phyloP scores from a whole-genome alignment of 2,329 filamentous ascomycete species.

The Graphilbum ipis-grandicollis region DNA sequence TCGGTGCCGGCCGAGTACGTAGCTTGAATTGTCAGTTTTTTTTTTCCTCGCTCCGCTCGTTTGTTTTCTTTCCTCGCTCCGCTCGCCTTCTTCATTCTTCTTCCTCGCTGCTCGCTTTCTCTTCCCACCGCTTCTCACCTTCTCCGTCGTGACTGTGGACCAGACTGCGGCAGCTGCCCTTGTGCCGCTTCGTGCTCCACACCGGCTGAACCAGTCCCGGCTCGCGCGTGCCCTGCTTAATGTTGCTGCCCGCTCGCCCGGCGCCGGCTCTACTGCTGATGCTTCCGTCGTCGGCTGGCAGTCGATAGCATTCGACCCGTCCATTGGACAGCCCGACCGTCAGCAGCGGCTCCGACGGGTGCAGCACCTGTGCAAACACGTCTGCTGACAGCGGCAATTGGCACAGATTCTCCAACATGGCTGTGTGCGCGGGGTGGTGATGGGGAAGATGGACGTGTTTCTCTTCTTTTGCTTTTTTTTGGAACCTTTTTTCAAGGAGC shows the following conservation, averaged over 20 bases:
- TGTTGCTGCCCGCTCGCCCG: conserved; percentile 30
- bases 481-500: too few relatives aligned
- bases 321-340: conserved; percentile 73
- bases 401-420: conserved; percentile 85
- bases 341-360: conserved; percentile 69
- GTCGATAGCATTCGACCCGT: conserved; percentile 68
- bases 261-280: conserved; percentile 19
- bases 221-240: conserved; percentile 40
- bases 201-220: conserved; percentile 62
- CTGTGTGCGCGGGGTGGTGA: too few relatives aligned
- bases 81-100: too few relatives aligned
- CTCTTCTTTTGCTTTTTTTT: too few relatives aligned
- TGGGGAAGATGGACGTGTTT: too few relatives aligned
- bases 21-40: conserved; percentile 18
- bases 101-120: background rate
- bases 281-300: conserved; percentile 37
- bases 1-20: conserved; percentile 47
- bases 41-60: background rate
- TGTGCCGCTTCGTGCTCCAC: conserved; percentile 81
- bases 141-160: conserved; percentile 65
- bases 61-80: too few relatives aligned
- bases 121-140: conserved; percentile 25
- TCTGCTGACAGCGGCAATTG: conserved; percentile 73
- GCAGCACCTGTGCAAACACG: conserved; percentile 74
- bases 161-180: conserved; percentile 77